Evolutionary conservation across 371 early-diverging fungal genomes (phyloP).

Genomic region (Mucor sp.): DNA sequence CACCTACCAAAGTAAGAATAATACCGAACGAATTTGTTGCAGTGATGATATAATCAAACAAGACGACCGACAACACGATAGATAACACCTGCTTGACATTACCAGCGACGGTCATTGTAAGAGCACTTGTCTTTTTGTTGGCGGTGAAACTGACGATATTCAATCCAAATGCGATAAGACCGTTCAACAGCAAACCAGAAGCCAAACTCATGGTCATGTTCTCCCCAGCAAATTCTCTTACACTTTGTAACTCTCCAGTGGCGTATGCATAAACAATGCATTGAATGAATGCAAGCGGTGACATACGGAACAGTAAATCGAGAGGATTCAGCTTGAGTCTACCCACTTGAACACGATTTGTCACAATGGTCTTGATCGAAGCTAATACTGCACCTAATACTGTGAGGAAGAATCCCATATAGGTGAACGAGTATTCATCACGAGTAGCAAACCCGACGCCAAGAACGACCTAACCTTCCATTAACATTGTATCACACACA

Average conservation of each 20-base stretch:
- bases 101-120: slow-evolving; percentile 90
- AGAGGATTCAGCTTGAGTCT: slow-evolving; percentile 78
- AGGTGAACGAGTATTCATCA: slow-evolving; percentile 81
- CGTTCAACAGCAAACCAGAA: slow-evolving; percentile 70
- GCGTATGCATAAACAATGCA: slow-evolving; percentile 65
- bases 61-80: slow-evolving; percentile 73
- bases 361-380: slow-evolving; percentile 83
- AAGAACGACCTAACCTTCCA: slow-evolving; percentile 56
- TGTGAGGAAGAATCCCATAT: slow-evolving; percentile 74
- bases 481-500: not conserved
- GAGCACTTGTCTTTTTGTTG: slow-evolving; percentile 80
- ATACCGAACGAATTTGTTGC: slow-evolving; percentile 74
- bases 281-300: slow-evolving; percentile 80
- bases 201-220: slow-evolving; percentile 51
- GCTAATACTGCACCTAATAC: slow-evolving; percentile 82
- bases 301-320: slow-evolving; percentile 82
- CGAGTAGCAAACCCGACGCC: slow-evolving; percentile 86
- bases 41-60: slow-evolving; percentile 73
- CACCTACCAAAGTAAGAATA: slow-evolving; percentile 76
- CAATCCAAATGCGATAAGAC: slow-evolving; percentile 81
- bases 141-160: slow-evolving; percentile 85
- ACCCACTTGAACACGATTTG: slow-evolving; percentile 82
- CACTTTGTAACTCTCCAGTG: slow-evolving; percentile 69
- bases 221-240: slow-evolving; percentile 49
- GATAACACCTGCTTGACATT: slow-evolving; percentile 86